Evolutionary conservation across 768 basidiomycete species (phyloP).

Genomic region (Saitozyma sp.): DNA sequence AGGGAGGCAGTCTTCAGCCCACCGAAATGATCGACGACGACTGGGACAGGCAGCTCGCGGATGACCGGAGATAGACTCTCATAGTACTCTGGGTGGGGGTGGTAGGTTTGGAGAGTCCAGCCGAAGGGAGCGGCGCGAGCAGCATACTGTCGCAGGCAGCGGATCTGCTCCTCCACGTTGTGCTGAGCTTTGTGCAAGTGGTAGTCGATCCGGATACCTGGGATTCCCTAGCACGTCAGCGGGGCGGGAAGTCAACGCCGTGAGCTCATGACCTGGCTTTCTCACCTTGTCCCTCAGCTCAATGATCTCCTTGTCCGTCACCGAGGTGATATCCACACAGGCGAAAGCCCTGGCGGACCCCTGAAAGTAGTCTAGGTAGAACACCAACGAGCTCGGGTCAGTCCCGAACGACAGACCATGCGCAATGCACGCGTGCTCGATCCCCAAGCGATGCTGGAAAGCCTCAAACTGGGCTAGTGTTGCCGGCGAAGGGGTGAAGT

Average conservation of each 20-base stretch:
- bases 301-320: slow-evolving; percentile 9
- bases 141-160: background rate
- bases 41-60: background rate
- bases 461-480: background rate
- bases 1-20: slow-evolving; percentile 2
- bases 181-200: slow-evolving; percentile 7
- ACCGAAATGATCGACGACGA: slow-evolving; percentile 11
- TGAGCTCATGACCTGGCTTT: too few species aligned
- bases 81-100: slow-evolving; percentile 5
- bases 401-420: slow-evolving; percentile 9
- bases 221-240: slow-evolving; percentile 1
- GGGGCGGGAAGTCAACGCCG: background rate
- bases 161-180: background rate
- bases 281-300: slow-evolving; percentile 8
- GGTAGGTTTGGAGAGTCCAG: slow-evolving; percentile 5
- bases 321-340: slow-evolving; percentile 2
- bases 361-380: slow-evolving; percentile 5
- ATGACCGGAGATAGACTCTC: background rate
- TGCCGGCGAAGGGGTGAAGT: slow-evolving; percentile 13
- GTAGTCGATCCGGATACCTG: slow-evolving; percentile 5
- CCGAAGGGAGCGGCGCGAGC: slow-evolving; percentile 2
- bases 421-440: slow-evolving; percentile 6
- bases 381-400: background rate
- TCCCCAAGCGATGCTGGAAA: slow-evolving; percentile 7
- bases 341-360: slow-evolving; percentile 2